phyloP scores from a whole-genome alignment of 2,329 filamentous ascomycete genomes.

The Pestalotiopsis sp. region DNA sequence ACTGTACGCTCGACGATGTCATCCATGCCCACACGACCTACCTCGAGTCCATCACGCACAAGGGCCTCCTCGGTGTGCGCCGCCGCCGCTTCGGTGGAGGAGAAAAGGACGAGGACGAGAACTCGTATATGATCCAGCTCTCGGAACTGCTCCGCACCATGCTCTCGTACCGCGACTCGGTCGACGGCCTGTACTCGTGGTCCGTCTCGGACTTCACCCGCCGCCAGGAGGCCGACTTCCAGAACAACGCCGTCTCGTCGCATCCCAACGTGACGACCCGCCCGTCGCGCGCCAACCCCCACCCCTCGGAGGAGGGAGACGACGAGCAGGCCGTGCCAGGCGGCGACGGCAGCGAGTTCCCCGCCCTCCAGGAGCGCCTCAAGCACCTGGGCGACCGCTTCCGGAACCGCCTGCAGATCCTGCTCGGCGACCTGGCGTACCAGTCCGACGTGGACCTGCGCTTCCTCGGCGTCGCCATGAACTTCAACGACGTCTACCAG shows the following conservation, averaged over 20 bases:
- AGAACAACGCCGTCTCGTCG: constrained; percentile 29
- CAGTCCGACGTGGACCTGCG: constrained; percentile 94
- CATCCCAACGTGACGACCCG: constrained; percentile 27
- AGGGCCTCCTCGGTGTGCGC: constrained; percentile 83
- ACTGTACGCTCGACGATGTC: constrained; percentile 90
- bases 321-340: constrained; percentile 41
- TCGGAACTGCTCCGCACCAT: constrained; percentile 92
- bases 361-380: constrained; percentile 73
- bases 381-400: constrained; percentile 74
- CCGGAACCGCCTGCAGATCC: constrained; percentile 70
- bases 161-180: constrained; percentile 88
- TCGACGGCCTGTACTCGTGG: constrained; percentile 93
- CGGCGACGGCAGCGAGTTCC: constrained; percentile 66
- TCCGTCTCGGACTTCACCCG: constrained; percentile 91
- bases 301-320: constrained; percentile 23
- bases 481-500: constrained; percentile 96
- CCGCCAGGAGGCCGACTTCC: constrained; percentile 79
- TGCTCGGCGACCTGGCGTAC: constrained; percentile 88
- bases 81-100: constrained; percentile 43
- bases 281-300: constrained; percentile 9
- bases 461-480: constrained; percentile 96
- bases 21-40: constrained; percentile 91
- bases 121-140: constrained; percentile 84
- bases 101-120: constrained; percentile 63
- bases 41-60: constrained; percentile 91